phyloP scores from a whole-genome alignment of 2,329 filamentous ascomycete species.

The Penicillium sp. region DNA sequence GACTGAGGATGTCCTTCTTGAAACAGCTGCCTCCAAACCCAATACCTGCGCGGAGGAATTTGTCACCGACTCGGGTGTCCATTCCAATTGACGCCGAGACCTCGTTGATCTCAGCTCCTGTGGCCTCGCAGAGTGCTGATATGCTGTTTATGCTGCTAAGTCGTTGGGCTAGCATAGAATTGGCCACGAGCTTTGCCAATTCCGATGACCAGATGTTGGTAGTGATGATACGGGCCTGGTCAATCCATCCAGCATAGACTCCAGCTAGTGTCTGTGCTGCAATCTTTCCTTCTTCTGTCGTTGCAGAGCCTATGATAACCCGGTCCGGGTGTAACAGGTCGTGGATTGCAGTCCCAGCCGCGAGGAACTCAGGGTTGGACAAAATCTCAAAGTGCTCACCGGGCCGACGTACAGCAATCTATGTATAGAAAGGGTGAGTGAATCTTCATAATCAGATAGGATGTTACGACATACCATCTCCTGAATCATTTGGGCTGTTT shows the following conservation, averaged over 20 bases:
- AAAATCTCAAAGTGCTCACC: conserved; percentile 69
- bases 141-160: conserved; percentile 79
- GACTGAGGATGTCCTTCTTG: conserved; percentile 72
- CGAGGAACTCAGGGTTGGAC: conserved; percentile 77
- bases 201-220: conserved; percentile 76
- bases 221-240: conserved; percentile 63
- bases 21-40: conserved; percentile 80
- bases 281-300: conserved; percentile 56
- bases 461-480: conserved; percentile 57
- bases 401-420: conserved; percentile 47
- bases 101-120: conserved; percentile 70
- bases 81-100: conserved; percentile 65
- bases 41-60: conserved; percentile 69
- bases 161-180: conserved; percentile 75
- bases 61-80: conserved; percentile 68
- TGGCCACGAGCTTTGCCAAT: conserved; percentile 73
- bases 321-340: conserved; percentile 70
- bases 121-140: conserved; percentile 72
- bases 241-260: conserved; percentile 71
- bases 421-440: conserved; percentile 2
- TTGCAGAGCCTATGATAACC: conserved; percentile 68
- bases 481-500: conserved; percentile 67
- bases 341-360: conserved; percentile 71
- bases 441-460: neutral
- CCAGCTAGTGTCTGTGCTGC: conserved; percentile 63